A percentile compares a stretch with the other conserved stretches of the same genome.
Evolutionary conservation across 495 filamentous ascomycete species (phyloP).

Genomic region (Delitschia confertaspora): DNA sequence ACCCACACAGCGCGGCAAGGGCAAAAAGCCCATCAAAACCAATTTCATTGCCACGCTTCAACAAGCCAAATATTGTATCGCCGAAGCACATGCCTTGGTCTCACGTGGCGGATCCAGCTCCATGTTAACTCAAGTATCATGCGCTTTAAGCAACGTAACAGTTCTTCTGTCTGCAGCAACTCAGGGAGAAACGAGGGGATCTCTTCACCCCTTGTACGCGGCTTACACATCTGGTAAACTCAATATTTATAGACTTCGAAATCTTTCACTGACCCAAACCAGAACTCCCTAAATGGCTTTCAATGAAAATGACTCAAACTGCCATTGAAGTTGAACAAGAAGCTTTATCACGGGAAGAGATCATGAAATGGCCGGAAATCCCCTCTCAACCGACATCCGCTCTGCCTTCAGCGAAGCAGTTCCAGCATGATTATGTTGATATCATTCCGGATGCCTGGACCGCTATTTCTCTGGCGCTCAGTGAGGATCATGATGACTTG

Average conservation of each 20-base stretch:
- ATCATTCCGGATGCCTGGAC: constrained; percentile 78
- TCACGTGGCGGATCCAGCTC: constrained; percentile 40
- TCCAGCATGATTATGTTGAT: constrained; percentile 65
- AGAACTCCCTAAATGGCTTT: constrained; percentile 55
- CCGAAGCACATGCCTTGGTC: constrained; percentile 48
- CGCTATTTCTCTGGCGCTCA: constrained; percentile 74
- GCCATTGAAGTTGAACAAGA: constrained; percentile 42
- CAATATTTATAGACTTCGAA: background rate
- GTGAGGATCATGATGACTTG: constrained; percentile 70
- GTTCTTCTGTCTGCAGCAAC: constrained; percentile 57
- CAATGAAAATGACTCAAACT: constrained; percentile 50
- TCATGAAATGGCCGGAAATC: constrained; percentile 40
- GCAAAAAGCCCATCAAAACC: constrained; percentile 31
- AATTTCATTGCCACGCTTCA: constrained; percentile 50
- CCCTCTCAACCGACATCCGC: constrained; percentile 32
- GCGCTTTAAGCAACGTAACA: constrained; percentile 51
- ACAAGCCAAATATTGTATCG: constrained; percentile 51
- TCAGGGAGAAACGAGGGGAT: constrained; percentile 36
- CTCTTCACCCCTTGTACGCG: constrained; percentile 49
- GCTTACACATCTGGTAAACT: constrained; percentile 44
- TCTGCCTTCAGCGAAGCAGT: constrained; percentile 42
- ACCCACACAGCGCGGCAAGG: constrained; percentile 9
- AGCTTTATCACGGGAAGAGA: constrained; percentile 27
- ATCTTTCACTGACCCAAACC: constrained; percentile 8
- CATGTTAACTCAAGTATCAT: constrained; percentile 45